Base-by-base conservation (phyloP, 2,329 filamentous ascomycete genomes). In the Chalara sp. region DNA sequence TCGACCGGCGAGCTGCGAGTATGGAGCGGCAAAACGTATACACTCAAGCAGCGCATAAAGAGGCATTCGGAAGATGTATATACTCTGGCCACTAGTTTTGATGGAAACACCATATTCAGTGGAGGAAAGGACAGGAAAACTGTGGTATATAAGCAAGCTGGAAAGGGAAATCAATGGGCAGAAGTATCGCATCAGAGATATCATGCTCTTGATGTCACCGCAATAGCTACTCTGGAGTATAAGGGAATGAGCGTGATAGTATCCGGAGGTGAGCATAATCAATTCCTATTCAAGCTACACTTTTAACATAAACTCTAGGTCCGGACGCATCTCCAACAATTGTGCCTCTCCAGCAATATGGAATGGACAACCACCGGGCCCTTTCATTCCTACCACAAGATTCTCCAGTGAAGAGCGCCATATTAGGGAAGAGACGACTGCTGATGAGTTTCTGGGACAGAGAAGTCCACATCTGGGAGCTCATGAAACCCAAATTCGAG, bases 141-240 rank as follows among this genome's bases (percentile, higher is more conserved):
- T 2, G 86, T 90, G 5, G 74, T 92, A 44, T 96, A 95, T 71
- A 87, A 84, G 66, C 81, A 84, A 58, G 76, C 77, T 45, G 70
- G 74, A 51, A 76, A 78, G 44, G 74, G 80, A 28, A 77, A 76
- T 52, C 80, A 84, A 64, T 99, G 93, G 93, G 80, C 80, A 52
- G 92, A 93, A 67, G 77, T 89, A n/a, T 87, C 83, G 68, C 89
- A 95, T 64, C 80, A 88, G 58, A 79, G 89, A 63, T 91, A 92
- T 64, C 93, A 99, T 65, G 82, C 86, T 44, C 91, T 97, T 67
- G 93, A 99, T 71, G 90, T 97, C 62, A 97, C 97, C 72, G 81
- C 89, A 1, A 88, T 97, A 81, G 87, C 90, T 33, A 84, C 88
- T 0, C 97, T 92, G 57, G 93, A 99, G 68, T 85, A 85, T 48